These are phyloP conservation scores for Linum tenue DNA, from an alignment of 345 rosid genomes.

Conservation along the genomic window DNA sequence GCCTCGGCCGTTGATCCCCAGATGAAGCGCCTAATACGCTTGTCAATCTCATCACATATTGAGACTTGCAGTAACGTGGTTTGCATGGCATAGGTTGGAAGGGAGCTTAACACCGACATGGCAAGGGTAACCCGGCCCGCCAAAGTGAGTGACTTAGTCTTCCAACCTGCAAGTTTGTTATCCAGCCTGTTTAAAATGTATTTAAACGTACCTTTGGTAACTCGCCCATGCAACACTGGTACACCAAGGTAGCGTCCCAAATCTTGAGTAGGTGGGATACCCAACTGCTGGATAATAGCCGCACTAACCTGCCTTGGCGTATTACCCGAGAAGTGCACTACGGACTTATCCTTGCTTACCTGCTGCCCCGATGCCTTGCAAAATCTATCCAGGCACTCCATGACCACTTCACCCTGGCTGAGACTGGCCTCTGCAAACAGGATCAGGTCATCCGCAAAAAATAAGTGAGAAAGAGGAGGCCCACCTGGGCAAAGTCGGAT, in stretches of 20 bases:
- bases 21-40: not conserved
- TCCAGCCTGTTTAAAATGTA: not conserved
- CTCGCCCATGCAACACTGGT: not conserved
- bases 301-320: not conserved
- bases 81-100: not conserved
- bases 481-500: not conserved
- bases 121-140: not conserved
- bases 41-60: not conserved
- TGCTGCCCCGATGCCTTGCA: not conserved
- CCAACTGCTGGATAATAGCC: not conserved
- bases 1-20: not conserved
- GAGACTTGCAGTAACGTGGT: not conserved
- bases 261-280: not conserved
- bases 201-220: too few species aligned
- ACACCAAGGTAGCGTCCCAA: not conserved
- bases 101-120: not conserved
- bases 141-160: not conserved
- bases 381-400: not conserved
- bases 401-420: not conserved
- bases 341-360: not conserved
- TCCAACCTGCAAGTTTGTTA: not conserved
- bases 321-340: not conserved
- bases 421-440: not conserved
- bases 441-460: not conserved
- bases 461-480: not conserved